Base-by-base conservation (phyloP, 306 rosid species). In the Cercis canadensis region DNA sequence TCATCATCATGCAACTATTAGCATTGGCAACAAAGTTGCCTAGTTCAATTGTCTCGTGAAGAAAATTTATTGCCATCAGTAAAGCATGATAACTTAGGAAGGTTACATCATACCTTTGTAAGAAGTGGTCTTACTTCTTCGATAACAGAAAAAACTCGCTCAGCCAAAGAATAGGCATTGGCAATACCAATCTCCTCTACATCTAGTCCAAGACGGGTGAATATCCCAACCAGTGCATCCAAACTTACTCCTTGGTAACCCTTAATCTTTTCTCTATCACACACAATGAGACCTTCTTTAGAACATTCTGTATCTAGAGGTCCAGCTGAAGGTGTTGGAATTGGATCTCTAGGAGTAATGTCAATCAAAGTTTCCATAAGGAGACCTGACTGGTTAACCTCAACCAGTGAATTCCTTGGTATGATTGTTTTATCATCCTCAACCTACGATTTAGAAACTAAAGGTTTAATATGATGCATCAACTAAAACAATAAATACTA, bases 311-410 rank as follows among this genome's bases (percentile, higher is more conserved):
- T 75, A 65, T 90, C 85, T 62, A 94, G 98, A 75, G 98, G 98
- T 17, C 98, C 95, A 33, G 71, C 84, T 3, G 88, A 84, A 78
- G 96, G 84, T 34, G 78, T 37, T 21, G 96, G 96, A 55, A 94
- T 86, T n/a, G 98, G 98, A 70, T 90, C 80, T 15, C 77, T 85
- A 34, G 97, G 98, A 47, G 90, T 90, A 66, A 94, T 83, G 83
- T 94, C 98, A 66, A 94, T 87, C 77, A 87, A 71, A 24, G 97
- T 89, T 73, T 94, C 99, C 99, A 89, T 94, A 59, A 94, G 97
- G 67, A 94, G 97, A 70, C 99, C 99, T 8, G 97, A 94, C 79
- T 94, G 99, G 83, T 94, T 94, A 61, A 94, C 99, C 81, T 94
- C 99, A 72, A 94, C 74, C 76, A 83, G 75, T 8, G 99, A 86